phyloP scores from a whole-genome alignment of 306 rosid species.

The Phaseolus lunatus region DNA sequence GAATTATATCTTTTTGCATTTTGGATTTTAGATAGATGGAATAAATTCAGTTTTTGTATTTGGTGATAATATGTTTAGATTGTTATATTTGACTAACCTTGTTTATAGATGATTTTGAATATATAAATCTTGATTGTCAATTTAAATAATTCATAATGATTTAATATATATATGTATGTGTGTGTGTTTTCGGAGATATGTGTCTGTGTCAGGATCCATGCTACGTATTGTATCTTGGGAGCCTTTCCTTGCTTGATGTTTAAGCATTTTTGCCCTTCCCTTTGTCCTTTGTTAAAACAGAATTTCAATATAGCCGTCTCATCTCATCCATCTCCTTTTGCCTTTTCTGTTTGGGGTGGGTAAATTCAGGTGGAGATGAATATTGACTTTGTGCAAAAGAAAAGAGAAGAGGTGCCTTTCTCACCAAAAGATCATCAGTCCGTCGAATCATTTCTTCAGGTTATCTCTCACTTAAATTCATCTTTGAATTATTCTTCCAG shows the following conservation, averaged over 20 bases:
- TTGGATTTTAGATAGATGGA: no score
- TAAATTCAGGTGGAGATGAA: constrained; percentile 81
- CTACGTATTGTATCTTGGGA: no score
- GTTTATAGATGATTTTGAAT: no score
- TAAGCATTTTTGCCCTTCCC: not conserved
- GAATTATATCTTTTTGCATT: no score
- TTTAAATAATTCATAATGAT: no score
- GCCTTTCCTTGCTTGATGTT: not conserved
- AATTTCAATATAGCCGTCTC: constrained; percentile 5
- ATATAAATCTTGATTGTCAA: no score
- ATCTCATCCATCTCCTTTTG: constrained; percentile 24
- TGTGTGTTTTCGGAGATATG: no score
- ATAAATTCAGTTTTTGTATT: no score
- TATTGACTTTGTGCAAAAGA: constrained; percentile 72
- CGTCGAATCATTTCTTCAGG: constrained; percentile 87
- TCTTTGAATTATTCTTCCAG: constrained; percentile 13
- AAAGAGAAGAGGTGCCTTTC: constrained; percentile 81
- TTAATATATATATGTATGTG: no score
- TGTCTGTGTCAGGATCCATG: no score
- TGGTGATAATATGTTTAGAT: no score
- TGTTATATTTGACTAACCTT: no score
- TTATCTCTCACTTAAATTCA: constrained; percentile 38
- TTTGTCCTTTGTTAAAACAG: constrained; percentile 29
- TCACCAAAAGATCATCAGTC: constrained; percentile 85
- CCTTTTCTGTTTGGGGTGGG: constrained; percentile 20